Percentiles rank a stretch among this genome's conserved stretches.
Evolutionary conservation across 257 asterid species (phyloP).

Genomic region (Rauvolfia tetraphylla): DNA sequence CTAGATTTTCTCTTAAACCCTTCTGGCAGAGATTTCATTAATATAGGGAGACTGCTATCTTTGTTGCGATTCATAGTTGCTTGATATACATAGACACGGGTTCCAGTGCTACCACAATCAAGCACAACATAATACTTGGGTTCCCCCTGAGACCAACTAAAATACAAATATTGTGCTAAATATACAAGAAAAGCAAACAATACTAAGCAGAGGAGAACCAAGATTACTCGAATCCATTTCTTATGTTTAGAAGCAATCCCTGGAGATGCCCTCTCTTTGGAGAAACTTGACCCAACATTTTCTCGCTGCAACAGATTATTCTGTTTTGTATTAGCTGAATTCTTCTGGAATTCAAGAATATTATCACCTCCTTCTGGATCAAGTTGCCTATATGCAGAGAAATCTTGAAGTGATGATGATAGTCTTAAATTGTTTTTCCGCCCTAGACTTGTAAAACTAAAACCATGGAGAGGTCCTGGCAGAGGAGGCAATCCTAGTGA

Average conservation of each 20-base stretch:
- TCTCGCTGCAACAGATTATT: conserved; percentile 43
- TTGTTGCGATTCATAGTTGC: conserved; percentile 53
- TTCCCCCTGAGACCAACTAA: conserved; percentile 54
- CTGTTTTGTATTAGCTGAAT: conserved; percentile 31
- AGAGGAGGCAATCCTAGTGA: conserved; percentile 68
- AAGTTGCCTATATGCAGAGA: conserved; percentile 52
- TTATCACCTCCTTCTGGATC: conserved; percentile 57
- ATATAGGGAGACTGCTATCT: conserved; percentile 63
- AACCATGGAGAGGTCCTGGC: conserved; percentile 46
- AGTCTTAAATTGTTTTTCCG: conserved; percentile 53
- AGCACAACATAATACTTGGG: conserved; percentile 77
- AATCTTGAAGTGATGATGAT: conserved; percentile 88
- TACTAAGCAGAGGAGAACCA: conserved; percentile 58
- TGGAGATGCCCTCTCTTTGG: conserved; percentile 62
- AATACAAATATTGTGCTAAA: conserved; percentile 40
- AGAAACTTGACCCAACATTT: conserved; percentile 60
- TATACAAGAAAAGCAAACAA: conserved; percentile 51
- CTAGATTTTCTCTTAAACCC: conserved; percentile 53
- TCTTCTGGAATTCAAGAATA: conserved; percentile 37
- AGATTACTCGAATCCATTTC: conserved; percentile 53
- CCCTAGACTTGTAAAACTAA: conserved; percentile 35
- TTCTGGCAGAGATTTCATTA: conserved; percentile 75
- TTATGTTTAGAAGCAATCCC: conserved; percentile 36
- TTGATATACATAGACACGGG: conserved; percentile 89
- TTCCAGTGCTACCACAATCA: conserved; percentile 98